Evolutionary conservation across 352 stramenopile genomes (phyloP).

Genomic region (Phytophthora cactorum): DNA sequence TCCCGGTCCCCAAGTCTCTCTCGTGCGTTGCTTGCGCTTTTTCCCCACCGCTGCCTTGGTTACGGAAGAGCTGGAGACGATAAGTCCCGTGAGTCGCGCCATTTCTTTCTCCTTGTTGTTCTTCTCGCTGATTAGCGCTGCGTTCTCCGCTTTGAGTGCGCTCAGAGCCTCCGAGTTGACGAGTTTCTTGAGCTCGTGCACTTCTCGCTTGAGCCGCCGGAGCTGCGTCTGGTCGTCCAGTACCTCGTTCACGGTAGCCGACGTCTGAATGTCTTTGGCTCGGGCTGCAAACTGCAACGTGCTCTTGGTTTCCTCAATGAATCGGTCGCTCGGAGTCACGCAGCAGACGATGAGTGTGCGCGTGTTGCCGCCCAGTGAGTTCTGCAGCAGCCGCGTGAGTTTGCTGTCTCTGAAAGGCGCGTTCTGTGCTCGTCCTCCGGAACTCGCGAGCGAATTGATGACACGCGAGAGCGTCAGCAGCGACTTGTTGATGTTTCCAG

Average conservation of each 20-base stretch:
- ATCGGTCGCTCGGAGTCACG: slow-evolving; percentile 77
- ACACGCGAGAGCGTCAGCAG: slow-evolving; percentile 95
- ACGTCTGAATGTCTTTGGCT: slow-evolving; percentile 91
- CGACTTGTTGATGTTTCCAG: slow-evolving; percentile 97
- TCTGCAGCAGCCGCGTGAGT: slow-evolving; percentile 92
- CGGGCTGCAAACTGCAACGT: slow-evolving; percentile 94
- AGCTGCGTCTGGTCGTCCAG: slow-evolving; percentile 92
- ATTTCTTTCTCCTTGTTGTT: slow-evolving; percentile 68
- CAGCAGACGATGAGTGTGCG: slow-evolving; percentile 92
- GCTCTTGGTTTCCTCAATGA: slow-evolving; percentile 85
- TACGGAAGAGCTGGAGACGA: slow-evolving; percentile 59
- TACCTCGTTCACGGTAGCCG: slow-evolving; percentile 88
- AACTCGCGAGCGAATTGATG: slow-evolving; percentile 85
- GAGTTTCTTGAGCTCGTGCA: slow-evolving; percentile 72
- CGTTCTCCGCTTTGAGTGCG: slow-evolving; percentile 77
- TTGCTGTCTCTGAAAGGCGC: slow-evolving; percentile 92
- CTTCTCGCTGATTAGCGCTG: slow-evolving; percentile 62
- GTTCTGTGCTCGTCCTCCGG: slow-evolving; percentile 39
- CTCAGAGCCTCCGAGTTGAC: slow-evolving; percentile 58
- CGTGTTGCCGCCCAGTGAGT: slow-evolving; percentile 91
- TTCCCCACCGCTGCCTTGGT: slow-evolving; percentile 24
- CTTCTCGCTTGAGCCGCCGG: slow-evolving; percentile 70
- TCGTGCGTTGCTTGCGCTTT: slow-evolving; percentile 37
- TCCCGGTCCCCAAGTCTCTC: slow-evolving; percentile 79
- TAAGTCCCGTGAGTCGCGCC: slow-evolving; percentile 57